A percentile compares a stretch with the other conserved stretches of the same genome.
Conservation (phyloP, 768 basidiomycete genomes). For the Tulasnella sp. region DNA sequence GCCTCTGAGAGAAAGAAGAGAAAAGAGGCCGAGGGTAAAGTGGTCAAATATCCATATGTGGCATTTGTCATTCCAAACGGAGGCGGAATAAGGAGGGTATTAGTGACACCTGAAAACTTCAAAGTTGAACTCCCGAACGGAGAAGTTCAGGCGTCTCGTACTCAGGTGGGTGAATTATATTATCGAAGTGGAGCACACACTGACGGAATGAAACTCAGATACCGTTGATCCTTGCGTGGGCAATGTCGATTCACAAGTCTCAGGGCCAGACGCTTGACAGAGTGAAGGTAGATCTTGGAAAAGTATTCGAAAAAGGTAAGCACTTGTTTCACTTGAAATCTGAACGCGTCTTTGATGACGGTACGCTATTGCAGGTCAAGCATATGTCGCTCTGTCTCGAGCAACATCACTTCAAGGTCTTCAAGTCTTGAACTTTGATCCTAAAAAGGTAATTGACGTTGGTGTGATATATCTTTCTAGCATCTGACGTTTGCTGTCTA, state of each 20-base stretch:
- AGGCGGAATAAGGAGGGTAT: slow-evolving; percentile 31
- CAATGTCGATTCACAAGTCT: slow-evolving; percentile 96
- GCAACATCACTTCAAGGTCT: slow-evolving; percentile 76
- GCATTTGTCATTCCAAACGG: slow-evolving; percentile 61
- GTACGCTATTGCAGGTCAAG: slow-evolving; percentile 52
- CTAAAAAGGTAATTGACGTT: slow-evolving; percentile 42
- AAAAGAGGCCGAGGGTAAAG: slow-evolving; percentile 21
- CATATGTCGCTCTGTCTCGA: slow-evolving; percentile 83
- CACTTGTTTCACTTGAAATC: background rate
- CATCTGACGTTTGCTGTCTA: background rate
- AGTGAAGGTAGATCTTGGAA: slow-evolving; percentile 85
- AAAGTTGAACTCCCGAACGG: slow-evolving; percentile 82
- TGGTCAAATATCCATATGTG: slow-evolving; percentile 26
- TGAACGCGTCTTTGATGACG: background rate
- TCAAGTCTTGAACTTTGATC: slow-evolving; percentile 70
- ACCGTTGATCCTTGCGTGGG: slow-evolving; percentile 86
- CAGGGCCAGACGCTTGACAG: slow-evolving; percentile 94
- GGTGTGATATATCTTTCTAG: background rate
- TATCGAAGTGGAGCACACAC: too few relatives aligned
- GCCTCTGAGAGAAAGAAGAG: slow-evolving; percentile 18
- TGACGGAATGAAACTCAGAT: slow-evolving; percentile 42
- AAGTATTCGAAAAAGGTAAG: slow-evolving; percentile 83
- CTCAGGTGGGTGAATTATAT: slow-evolving; percentile 44
- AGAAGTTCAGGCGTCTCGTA: slow-evolving; percentile 64
- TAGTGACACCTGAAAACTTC: slow-evolving; percentile 63